These are phyloP conservation scores for Corymbia maculata DNA, from an alignment of 345 rosid species.

Conservation along the genomic window DNA sequence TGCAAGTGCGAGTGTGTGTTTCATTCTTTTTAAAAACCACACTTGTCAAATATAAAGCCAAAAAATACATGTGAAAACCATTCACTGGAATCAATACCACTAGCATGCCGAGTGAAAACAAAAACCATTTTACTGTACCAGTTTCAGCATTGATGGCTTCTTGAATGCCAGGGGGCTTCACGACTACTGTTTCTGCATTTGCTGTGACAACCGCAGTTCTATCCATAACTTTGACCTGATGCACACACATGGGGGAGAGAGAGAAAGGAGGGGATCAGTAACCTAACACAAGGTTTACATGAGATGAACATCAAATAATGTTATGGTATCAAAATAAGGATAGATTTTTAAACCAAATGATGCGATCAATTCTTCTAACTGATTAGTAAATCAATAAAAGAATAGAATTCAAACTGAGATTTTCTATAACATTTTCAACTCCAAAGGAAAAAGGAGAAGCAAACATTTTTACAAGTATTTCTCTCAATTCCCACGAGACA, in stretches of 20 bases:
- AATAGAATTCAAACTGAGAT: background rate
- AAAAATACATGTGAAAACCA: background rate
- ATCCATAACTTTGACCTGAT: slow-evolving; percentile 77
- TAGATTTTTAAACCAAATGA: background rate
- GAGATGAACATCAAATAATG: background rate
- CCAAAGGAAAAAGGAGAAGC: background rate
- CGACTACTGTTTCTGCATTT: slow-evolving; percentile 68
- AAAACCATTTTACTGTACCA: slow-evolving; percentile 15
- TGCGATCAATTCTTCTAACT: background rate
- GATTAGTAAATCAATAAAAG: background rate
- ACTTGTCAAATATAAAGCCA: background rate
- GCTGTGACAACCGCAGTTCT: slow-evolving; percentile 71
- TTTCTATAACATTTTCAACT: background rate
- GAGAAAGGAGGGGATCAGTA: background rate
- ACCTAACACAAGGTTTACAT: background rate
- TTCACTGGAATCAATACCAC: background rate
- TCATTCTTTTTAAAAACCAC: background rate
- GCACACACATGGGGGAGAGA: background rate
- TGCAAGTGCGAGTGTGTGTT: background rate
- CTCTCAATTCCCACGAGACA: background rate
- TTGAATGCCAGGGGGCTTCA: slow-evolving; percentile 78
- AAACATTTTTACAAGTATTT: background rate
- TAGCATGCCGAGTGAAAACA: background rate
- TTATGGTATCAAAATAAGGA: background rate
- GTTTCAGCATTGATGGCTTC: slow-evolving; percentile 72